Evolutionary conservation across 2,329 filamentous ascomycete species (phyloP).

Genomic region (Ceratocystis alfenasii): DNA sequence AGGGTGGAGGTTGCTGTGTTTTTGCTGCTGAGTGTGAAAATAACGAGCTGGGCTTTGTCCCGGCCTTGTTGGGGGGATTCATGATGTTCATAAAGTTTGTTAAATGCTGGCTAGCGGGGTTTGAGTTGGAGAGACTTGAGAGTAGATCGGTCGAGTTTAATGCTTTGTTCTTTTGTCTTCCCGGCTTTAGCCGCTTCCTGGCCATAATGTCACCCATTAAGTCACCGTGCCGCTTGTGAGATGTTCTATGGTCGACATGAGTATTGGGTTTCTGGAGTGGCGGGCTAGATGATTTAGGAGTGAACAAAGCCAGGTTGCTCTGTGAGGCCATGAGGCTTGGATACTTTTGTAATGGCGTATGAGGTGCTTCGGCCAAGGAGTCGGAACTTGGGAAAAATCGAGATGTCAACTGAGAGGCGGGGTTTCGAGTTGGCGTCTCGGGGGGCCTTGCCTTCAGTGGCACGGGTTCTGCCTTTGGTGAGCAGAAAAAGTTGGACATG

Average conservation of each 20-base stretch:
- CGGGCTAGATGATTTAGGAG: slow-evolving; percentile 10
- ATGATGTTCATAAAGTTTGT: slow-evolving; percentile 24
- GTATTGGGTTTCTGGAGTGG: not conserved
- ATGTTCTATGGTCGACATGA: not conserved
- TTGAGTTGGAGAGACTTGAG: slow-evolving; percentile 10
- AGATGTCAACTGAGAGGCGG: not conserved
- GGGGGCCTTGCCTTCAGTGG: not conserved
- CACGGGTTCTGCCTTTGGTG: not conserved
- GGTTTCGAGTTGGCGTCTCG: not conserved
- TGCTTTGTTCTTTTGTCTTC: not conserved
- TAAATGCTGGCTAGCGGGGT: slow-evolving; percentile 26
- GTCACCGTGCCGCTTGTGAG: slow-evolving; percentile 14
- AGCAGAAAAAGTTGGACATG: not conserved
- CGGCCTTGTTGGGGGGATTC: slow-evolving; percentile 16
- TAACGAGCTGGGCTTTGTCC: slow-evolving; percentile 7
- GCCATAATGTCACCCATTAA: slow-evolving; percentile 10
- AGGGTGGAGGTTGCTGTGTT: not conserved
- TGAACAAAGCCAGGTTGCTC: not conserved
- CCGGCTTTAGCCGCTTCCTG: slow-evolving; percentile 7
- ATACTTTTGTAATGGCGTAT: not conserved
- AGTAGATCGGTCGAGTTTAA: not conserved
- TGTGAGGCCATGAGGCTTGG: not conserved
- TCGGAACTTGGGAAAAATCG: slow-evolving; percentile 5
- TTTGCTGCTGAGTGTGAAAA: not conserved
- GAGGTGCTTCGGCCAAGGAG: not conserved